Evolutionary conservation across 2,329 filamentous ascomycete genomes (phyloP).

Genomic region (Aspergillus calidoustus): DNA sequence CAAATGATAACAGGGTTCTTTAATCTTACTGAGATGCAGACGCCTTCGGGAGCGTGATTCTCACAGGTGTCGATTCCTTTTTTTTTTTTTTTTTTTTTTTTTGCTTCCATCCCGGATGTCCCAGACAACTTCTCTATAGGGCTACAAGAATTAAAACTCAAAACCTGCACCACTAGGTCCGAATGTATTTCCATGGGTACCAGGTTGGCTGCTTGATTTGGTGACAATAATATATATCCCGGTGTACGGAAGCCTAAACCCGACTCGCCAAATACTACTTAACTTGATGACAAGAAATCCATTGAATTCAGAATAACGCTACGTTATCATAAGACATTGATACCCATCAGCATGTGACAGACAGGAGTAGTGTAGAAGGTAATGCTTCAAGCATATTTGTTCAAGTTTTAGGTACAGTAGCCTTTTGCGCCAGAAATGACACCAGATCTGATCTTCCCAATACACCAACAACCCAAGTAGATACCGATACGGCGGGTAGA

Average conservation of each 20-base stretch:
- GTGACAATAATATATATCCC: no score
- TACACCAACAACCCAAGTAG: slow-evolving; percentile 15
- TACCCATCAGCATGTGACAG: background rate
- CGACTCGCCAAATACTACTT: no score
- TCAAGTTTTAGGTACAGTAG: slow-evolving; percentile 5
- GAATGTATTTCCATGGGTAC: no score
- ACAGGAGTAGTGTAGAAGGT: background rate
- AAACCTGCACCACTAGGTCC: no score
- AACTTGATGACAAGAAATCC: background rate
- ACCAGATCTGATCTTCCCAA: slow-evolving; percentile 7
- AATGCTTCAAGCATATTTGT: slow-evolving; percentile 17
- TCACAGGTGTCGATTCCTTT: background rate
- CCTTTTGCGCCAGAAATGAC: slow-evolving; percentile 14
- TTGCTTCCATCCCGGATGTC: no score
- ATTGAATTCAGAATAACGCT: background rate
- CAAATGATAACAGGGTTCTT: no score
- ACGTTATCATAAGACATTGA: slow-evolving; percentile 7
- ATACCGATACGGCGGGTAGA: background rate
- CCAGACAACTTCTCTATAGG: no score
- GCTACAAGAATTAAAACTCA: no score
- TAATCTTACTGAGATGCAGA: no score
- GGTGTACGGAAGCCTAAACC: no score
- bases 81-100: background rate
- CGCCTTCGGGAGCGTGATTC: background rate
- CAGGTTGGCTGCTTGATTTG: no score